Evolutionary conservation across 495 filamentous ascomycete species (phyloP).

Genomic region (Bathelium albidoporum): DNA sequence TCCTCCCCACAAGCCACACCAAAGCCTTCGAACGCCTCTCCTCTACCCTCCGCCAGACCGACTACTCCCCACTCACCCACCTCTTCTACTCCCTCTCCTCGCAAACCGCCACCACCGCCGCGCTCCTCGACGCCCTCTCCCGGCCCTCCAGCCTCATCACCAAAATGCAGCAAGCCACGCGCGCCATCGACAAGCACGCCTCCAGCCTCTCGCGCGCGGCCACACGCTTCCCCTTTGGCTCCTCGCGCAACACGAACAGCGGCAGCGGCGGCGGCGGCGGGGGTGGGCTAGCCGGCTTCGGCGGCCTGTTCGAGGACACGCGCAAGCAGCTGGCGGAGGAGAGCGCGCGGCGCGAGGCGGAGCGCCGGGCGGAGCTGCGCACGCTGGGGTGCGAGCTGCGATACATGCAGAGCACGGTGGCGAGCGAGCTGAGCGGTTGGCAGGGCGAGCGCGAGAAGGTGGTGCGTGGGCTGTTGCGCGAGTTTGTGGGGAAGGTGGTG

Average conservation of each 20-base stretch:
- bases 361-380: constrained; percentile 52
- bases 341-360: constrained; percentile 59
- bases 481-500: constrained; percentile 68
- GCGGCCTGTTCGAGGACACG: constrained; percentile 76
- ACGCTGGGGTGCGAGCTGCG: constrained; percentile 64
- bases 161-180: constrained; percentile 50
- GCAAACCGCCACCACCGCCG: constrained; percentile 65
- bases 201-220: constrained; percentile 61
- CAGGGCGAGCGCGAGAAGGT: constrained; percentile 75
- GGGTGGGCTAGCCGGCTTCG: constrained; percentile 26
- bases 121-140: constrained; percentile 67
- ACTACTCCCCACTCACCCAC: constrained; percentile 60
- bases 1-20: constrained; percentile 57
- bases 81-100: constrained; percentile 69
- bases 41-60: constrained; percentile 51
- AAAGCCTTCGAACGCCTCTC: constrained; percentile 65
- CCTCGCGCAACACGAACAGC: too few relatives aligned
- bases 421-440: constrained; percentile 85
- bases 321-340: constrained; percentile 71
- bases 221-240: constrained; percentile 48
- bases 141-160: constrained; percentile 71
- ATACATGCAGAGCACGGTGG: constrained; percentile 89
- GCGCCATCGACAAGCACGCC: constrained; percentile 61
- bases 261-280: neutral
- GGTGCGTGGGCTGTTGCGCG: constrained; percentile 60